These are phyloP conservation scores for Clavariopsis aquatica DNA, from an alignment of 495 filamentous ascomycete species.

Conservation along the genomic window DNA sequence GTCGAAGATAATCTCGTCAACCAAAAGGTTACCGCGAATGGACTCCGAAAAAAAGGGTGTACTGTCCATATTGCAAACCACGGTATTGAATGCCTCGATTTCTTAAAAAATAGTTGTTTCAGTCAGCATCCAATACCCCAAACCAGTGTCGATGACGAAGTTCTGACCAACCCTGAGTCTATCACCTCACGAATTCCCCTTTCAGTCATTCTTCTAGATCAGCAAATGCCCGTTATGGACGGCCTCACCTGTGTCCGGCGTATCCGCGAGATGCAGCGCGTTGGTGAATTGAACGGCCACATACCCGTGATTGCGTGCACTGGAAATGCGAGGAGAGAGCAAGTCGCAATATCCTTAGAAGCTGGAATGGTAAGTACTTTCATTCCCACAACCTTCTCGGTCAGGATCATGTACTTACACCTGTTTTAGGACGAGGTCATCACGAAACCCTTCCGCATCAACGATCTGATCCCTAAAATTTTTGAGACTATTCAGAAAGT, in stretches of 20 bases:
- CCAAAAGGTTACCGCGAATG: slow-evolving; percentile 39
- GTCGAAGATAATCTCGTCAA: slow-evolving; percentile 46
- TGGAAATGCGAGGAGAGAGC: slow-evolving; percentile 32
- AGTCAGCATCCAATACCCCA: neutral
- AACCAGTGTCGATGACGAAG: neutral
- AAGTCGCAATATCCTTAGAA: slow-evolving; percentile 16
- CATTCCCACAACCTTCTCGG: too few relatives aligned
- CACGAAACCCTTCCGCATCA: slow-evolving; percentile 20
- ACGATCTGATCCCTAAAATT: slow-evolving; percentile 24
- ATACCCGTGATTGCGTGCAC: slow-evolving; percentile 28
- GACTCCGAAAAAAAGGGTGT: slow-evolving; percentile 36
- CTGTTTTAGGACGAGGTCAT: neutral
- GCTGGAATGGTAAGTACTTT: slow-evolving; percentile 20
- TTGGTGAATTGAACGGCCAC: slow-evolving; percentile 12
- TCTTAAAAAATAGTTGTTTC: slow-evolving; percentile 18
- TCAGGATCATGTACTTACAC: neutral
- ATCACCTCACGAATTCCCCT: slow-evolving; percentile 5
- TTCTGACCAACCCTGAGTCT: neutral
- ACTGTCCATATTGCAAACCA: slow-evolving; percentile 42
- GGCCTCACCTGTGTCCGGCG: slow-evolving; percentile 24
- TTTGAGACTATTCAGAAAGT: too few relatives aligned
- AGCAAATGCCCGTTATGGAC: slow-evolving; percentile 32
- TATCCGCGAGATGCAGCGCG: slow-evolving; percentile 24
- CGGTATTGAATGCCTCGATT: slow-evolving; percentile 41
- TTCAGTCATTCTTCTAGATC: slow-evolving; percentile 26